A percentile compares a stretch with the other conserved stretches of the same genome.
These are phyloP conservation scores for Oropetium thomaeum DNA, from an alignment of 176 grass and related monocot genomes.

Conservation along the genomic window DNA sequence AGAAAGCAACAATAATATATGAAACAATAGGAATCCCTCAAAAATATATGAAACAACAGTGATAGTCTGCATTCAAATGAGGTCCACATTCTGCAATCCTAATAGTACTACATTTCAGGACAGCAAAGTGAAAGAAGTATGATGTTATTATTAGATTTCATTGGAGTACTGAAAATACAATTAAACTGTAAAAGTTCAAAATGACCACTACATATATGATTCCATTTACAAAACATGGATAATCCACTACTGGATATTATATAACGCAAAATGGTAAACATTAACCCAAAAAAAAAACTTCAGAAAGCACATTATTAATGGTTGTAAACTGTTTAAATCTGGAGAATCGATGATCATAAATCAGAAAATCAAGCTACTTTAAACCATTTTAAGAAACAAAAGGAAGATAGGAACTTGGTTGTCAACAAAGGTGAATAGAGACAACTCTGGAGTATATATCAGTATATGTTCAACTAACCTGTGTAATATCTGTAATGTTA, in stretches of 20 bases:
- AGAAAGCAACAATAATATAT: background rate
- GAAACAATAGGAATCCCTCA: background rate
- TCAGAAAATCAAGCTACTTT: slow-evolving; percentile 11
- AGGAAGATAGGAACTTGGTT: background rate
- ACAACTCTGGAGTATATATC: background rate
- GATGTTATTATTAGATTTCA: background rate
- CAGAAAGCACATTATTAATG: background rate
- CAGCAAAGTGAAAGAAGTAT: background rate
- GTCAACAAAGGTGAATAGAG: background rate
- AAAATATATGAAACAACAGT: background rate
- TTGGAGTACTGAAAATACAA: background rate
- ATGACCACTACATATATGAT: slow-evolving; percentile 4
- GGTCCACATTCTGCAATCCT: background rate
- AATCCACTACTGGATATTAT: background rate
- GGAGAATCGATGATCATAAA: background rate
- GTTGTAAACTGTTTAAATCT: slow-evolving; percentile 16
- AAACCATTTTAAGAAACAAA: too few relatives aligned
- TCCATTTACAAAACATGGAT: background rate
- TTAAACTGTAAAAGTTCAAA: background rate
- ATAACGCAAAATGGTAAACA: background rate
- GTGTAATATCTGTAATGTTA: slow-evolving; percentile 94
- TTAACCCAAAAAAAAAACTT: background rate
- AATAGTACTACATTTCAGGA: background rate
- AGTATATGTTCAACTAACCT: slow-evolving; percentile 46
- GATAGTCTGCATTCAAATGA: background rate